A percentile compares a stretch with the other conserved stretches of the same genome.
Evolutionary conservation across 768 basidiomycete species (phyloP).

Genomic region (Tubosaeta sp.): DNA sequence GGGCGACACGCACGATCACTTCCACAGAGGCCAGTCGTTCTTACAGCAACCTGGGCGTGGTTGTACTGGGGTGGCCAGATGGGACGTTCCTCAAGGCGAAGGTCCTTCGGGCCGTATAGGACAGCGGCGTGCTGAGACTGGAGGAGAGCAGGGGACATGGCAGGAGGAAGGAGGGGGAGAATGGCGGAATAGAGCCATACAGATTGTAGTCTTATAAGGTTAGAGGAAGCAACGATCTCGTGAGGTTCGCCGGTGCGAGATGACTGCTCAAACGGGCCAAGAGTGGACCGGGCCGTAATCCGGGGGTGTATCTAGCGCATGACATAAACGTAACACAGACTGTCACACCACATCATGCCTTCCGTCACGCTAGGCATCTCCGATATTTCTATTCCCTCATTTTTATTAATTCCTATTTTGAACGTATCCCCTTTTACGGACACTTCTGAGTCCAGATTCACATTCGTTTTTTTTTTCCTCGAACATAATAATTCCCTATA

Average conservation of each 20-base stretch:
- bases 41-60: constrained; percentile 76
- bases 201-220: constrained; percentile 31
- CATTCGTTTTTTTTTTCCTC: constrained; percentile 10
- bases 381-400: constrained; percentile 20
- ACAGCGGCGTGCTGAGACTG: constrained; percentile 68
- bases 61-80: constrained; percentile 67
- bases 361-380: constrained; percentile 19
- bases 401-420: constrained; percentile 23
- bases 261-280: constrained; percentile 21
- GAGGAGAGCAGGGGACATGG: constrained; percentile 46
- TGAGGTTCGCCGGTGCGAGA: constrained; percentile 26
- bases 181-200: constrained; percentile 23
- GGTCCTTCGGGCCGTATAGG: constrained; percentile 78
- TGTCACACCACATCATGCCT: constrained; percentile 15
- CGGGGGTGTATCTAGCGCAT: constrained; percentile 15
- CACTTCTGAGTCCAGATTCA: constrained; percentile 9
- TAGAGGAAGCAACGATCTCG: constrained; percentile 30
- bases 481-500: neutral
- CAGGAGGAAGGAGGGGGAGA: constrained; percentile 16
- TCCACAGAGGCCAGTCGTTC: constrained; percentile 88
- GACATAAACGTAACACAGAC: constrained; percentile 26
- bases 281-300: constrained; percentile 31
- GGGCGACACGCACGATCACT: constrained; percentile 56
- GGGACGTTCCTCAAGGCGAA: constrained; percentile 72
- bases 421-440: constrained; percentile 11